These are phyloP conservation scores for Erysimum pusillum DNA, from an alignment of 441 rosid genomes.

Conservation along the genomic window DNA sequence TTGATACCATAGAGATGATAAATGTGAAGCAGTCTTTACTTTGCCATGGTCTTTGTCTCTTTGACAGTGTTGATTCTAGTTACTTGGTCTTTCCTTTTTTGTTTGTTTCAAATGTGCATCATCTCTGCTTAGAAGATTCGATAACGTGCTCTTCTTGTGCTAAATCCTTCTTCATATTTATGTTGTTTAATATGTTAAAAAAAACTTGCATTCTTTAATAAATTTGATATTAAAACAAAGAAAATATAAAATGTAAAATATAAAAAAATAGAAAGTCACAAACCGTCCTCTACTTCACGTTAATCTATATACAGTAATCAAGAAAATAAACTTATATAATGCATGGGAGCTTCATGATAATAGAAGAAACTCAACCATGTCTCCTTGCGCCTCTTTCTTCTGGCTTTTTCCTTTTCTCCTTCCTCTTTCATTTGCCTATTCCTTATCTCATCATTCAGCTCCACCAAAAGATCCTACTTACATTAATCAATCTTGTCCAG, in stretches of 20 bases:
- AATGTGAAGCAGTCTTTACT: neutral
- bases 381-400: neutral
- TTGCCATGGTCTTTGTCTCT: neutral
- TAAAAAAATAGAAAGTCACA: neutral
- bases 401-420: neutral
- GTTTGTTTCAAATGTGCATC: neutral
- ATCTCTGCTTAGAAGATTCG: neutral
- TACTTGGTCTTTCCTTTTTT: neutral
- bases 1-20: too few species aligned
- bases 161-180: neutral
- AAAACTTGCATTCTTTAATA: too few species aligned
- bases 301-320: neutral
- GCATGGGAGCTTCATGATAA: neutral
- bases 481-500: neutral
- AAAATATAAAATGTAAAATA: too few species aligned
- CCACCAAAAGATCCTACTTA: neutral
- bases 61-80: neutral
- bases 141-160: neutral
- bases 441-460: neutral
- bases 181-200: neutral
- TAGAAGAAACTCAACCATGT: neutral
- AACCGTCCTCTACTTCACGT: neutral
- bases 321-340: neutral
- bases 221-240: too few species aligned
- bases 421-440: neutral